A percentile compares a stretch with the other conserved stretches of the same genome.
Conservation (phyloP, 2,329 filamentous ascomycete genomes). For the Aspergillus texensis region DNA sequence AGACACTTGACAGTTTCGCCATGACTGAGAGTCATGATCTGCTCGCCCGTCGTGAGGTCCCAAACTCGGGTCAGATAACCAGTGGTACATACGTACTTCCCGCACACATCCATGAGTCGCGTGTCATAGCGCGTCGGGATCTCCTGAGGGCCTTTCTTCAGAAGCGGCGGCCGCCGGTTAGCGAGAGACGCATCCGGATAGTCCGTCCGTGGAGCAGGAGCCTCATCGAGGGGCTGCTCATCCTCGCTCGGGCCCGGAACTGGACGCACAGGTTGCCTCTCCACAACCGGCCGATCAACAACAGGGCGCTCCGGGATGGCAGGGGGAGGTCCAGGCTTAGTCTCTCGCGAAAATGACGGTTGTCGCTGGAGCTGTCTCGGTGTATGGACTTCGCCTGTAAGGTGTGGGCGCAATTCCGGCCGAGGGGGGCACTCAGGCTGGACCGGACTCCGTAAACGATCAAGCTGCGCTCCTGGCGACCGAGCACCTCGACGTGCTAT, state of each 20-base stretch:
- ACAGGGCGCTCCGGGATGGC: constrained; percentile 21
- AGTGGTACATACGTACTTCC: constrained; percentile 82
- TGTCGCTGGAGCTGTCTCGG: constrained; percentile 28
- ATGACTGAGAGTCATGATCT: constrained; percentile 78
- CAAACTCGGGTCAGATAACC: constrained; percentile 87
- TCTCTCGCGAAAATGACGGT: constrained; percentile 33
- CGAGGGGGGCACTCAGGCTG: constrained; percentile 19
- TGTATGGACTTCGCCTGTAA: constrained; percentile 21
- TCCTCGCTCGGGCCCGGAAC: constrained; percentile 58
- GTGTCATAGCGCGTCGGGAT: constrained; percentile 87
- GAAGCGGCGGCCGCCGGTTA: constrained; percentile 79
- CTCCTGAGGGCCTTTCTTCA: constrained; percentile 71
- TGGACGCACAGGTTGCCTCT: constrained; percentile 27
- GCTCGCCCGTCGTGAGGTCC: constrained; percentile 80
- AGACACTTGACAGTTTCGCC: constrained; percentile 83
- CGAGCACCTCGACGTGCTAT: constrained; percentile 21
- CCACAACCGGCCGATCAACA: constrained; percentile 18
- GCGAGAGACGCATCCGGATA: constrained; percentile 84
- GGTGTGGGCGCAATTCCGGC: constrained; percentile 18
- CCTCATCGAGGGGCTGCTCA: constrained; percentile 50
- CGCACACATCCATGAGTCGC: constrained; percentile 82
- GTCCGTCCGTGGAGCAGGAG: constrained; percentile 58
- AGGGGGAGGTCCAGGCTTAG: constrained; percentile 21
- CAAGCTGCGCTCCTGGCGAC: constrained; percentile 27
- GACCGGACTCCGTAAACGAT: constrained; percentile 13